These are phyloP conservation scores for Citrus glauca DNA, from an alignment of 345 rosid genomes.

Conservation along the genomic window DNA sequence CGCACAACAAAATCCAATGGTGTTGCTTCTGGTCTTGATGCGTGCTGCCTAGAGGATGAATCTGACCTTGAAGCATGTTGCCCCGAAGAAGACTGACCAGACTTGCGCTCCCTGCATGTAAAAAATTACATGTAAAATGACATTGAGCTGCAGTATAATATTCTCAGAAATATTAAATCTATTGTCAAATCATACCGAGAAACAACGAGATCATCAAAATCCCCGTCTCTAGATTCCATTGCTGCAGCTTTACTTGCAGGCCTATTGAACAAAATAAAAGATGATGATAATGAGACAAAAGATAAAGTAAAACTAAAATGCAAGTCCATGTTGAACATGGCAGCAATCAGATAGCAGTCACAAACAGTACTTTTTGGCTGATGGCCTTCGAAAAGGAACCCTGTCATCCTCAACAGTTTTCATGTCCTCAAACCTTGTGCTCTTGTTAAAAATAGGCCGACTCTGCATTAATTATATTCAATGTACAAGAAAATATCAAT, in stretches of 20 bases:
- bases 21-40: conserved; percentile 94
- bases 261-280: conserved; percentile 29
- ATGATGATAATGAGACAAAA: not conserved
- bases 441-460: conserved; percentile 96
- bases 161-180: not conserved
- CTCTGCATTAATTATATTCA: conserved; percentile 54
- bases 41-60: conserved; percentile 59
- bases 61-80: conserved; percentile 68
- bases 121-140: conserved; percentile 4
- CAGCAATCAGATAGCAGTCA: not conserved
- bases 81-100: conserved; percentile 65
- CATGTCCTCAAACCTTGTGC: conserved; percentile 98
- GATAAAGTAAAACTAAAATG: not conserved
- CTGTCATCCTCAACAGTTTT: conserved; percentile 75
- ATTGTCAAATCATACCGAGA: conserved; percentile 49
- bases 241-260: conserved; percentile 58
- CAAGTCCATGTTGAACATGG: not conserved
- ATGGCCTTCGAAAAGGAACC: conserved; percentile 67
- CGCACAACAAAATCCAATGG: conserved; percentile 90
- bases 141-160: not conserved
- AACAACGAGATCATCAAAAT: conserved; percentile 79
- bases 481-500: conserved; percentile 3
- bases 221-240: conserved; percentile 88
- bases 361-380: conserved; percentile 57
- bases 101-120: conserved; percentile 49